These are phyloP conservation scores for Chalciporus sp. DNA, from an alignment of 1,284 basidiomycete genomes.

Conservation along the genomic window DNA sequence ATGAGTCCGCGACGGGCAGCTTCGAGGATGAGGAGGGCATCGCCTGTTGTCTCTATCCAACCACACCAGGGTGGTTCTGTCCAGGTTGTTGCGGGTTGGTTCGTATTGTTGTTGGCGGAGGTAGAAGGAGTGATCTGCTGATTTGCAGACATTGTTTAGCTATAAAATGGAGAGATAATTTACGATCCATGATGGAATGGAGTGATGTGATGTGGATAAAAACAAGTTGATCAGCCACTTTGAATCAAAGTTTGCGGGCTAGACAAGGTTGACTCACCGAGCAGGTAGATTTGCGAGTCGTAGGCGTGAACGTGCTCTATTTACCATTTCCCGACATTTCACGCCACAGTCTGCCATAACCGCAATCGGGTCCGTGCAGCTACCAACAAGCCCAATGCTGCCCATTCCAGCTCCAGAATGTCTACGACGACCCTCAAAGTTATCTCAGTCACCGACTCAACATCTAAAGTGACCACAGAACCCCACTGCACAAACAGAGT, in stretches of 20 bases:
- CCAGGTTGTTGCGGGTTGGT: constrained; percentile 49
- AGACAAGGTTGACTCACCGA: constrained; percentile 64
- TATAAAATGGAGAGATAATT: constrained; percentile 17
- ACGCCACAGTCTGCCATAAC: constrained; percentile 33
- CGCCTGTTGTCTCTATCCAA: constrained; percentile 94
- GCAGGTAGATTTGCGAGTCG: constrained; percentile 54
- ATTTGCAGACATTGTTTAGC: constrained; percentile 40
- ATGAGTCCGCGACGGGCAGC: constrained; percentile 89
- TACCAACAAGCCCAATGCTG: not conserved
- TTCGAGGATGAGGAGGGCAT: constrained; percentile 95
- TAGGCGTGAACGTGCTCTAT: constrained; percentile 44
- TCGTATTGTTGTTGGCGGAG: constrained; percentile 17
- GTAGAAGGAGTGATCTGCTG: constrained; percentile 36
- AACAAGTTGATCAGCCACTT: constrained; percentile 38
- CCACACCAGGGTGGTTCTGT: constrained; percentile 87
- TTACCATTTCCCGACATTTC: constrained; percentile 23
- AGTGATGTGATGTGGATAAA: constrained; percentile 25
- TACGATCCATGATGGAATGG: constrained; percentile 28
- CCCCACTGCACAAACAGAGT: constrained; percentile 2
- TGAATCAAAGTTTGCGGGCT: constrained; percentile 56
- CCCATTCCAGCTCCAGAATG: not conserved
- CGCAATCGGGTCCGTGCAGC: constrained; percentile 30
- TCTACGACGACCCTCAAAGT: not conserved
- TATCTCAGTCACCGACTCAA: not conserved
- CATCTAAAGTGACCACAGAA: not conserved